Conservation (phyloP, 352 stramenopile species). For the Nannochloropsis limnetica region DNA sequence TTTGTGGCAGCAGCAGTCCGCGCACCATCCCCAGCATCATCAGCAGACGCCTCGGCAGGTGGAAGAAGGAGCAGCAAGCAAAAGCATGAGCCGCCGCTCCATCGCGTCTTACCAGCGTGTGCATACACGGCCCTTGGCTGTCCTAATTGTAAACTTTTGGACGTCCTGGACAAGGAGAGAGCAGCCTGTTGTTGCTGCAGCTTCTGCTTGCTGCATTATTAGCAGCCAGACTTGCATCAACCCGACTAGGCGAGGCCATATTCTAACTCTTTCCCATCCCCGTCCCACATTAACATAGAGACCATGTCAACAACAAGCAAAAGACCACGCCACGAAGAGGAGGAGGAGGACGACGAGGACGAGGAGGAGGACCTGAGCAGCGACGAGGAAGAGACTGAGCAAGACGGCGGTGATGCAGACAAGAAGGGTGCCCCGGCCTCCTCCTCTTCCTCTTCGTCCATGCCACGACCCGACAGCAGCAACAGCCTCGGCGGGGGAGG, state of each 20-base stretch:
- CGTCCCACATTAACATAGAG: neutral
- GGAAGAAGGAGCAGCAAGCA: neutral
- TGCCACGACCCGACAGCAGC: neutral
- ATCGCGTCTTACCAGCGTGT: neutral
- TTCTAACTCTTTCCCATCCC: neutral
- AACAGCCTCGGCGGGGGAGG: neutral
- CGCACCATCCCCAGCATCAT: no score
- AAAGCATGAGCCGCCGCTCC: neutral
- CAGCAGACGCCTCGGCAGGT: no score
- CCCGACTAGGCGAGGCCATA: neutral
- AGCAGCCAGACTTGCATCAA: no score
- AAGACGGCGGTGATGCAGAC: neutral
- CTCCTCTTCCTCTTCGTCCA: neutral
- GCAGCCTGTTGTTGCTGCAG: neutral
- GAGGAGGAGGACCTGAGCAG: conserved; percentile 8
- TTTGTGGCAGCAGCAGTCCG: neutral
- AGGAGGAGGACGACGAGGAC: conserved; percentile 6
- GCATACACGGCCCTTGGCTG: neutral
- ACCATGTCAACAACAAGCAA: neutral
- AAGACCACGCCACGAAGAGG: neutral
- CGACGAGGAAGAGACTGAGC: neutral
- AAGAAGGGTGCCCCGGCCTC: neutral
- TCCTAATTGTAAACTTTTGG: neutral
- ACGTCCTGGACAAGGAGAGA: neutral
- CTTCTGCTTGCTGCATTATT: no score